phyloP scores from a whole-genome alignment of 2,329 filamentous ascomycete species.

The Xylariales sp. region DNA sequence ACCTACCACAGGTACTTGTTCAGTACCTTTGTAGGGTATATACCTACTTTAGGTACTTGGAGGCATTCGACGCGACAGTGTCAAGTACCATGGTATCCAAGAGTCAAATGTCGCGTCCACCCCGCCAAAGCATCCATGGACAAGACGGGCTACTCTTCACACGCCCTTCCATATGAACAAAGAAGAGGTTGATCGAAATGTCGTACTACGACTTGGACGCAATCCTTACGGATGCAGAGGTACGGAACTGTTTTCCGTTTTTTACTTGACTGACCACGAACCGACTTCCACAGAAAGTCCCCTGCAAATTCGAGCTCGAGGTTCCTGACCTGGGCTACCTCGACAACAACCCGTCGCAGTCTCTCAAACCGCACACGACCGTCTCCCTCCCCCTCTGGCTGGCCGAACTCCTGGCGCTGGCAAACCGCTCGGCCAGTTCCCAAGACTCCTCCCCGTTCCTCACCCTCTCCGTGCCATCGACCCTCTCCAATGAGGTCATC shows the following conservation, averaged over 20 bases:
- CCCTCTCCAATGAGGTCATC: conserved; percentile 73
- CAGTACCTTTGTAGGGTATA: no score
- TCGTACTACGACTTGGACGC: conserved; percentile 83
- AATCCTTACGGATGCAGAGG: conserved; percentile 81
- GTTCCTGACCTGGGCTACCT: conserved; percentile 84
- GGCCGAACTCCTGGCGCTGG: conserved; percentile 84
- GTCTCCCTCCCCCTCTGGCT: conserved; percentile 90
- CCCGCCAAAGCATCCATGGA: no score
- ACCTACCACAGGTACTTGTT: background rate
- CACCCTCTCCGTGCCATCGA: conserved; percentile 74
- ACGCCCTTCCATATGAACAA: no score
- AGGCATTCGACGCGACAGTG: background rate
- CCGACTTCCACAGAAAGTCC: conserved; percentile 76
- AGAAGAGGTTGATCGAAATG: no score
- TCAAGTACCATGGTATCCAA: no score
- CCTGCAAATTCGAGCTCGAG: conserved; percentile 89
- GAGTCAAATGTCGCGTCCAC: no score
- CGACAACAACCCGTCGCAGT: conserved; percentile 67
- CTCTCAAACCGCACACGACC: conserved; percentile 75
- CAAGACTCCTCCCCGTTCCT: conserved; percentile 55
- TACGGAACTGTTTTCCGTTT: no score
- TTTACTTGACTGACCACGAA: no score
- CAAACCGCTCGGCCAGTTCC: conserved; percentile 35
- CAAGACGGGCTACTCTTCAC: no score
- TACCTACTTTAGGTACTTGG: background rate